Evolutionary conservation across 192 early-diverging fungal species (phyloP), one percentile per base, ranked within the genome.

Genomic region (Mortierella alpina): DNA sequence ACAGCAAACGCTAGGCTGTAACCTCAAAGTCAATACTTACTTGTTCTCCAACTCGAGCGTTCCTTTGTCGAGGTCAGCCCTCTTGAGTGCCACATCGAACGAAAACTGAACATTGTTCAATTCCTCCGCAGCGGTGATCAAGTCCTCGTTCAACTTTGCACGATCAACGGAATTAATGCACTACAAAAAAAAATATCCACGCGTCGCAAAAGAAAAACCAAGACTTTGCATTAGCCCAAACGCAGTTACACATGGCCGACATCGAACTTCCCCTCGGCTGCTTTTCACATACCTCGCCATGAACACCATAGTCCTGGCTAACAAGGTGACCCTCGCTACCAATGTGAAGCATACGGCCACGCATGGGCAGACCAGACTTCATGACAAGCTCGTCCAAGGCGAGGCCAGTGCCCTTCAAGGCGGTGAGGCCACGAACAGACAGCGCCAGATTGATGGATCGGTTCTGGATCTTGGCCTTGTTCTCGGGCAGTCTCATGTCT

Each of bases 381-480:
- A 95, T 72, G 50, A 98, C 89, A 8, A 84, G 77, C 13, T 88
- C 72, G 40, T 94, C 92, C 14, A 93, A 71, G n/a, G 71, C 85
- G 11, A 92, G 82, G 8, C 93, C 93, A 59, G 92, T 90, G 12
- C 81, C 87, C 52, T 88, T 84, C 68, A 99, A 85, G 18, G 95
- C 96, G 20, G 92, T 90, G 40, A 99, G 79, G 14, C 96, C 97
- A 45, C 97, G 90, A 60, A 86, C 86, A 0, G 95, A 97, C 10
- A 99, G 86, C 7, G 97, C 97, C 78, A 99, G 79, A 68, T 99
- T 99, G 77, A 99, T 99, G 11, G 96, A 97, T 54, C 92, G 88
- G 63, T 94, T 88, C 72, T 82, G 84, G 60, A 87, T 74, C 41
- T 75, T 75, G 39, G 67, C 66, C 61, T 84, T 82, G 59, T 90